A percentile compares a stretch with the other conserved stretches of the same genome.
Conservation (phyloP, 352 stramenopile genomes). For the Aphanomyces astaci region DNA sequence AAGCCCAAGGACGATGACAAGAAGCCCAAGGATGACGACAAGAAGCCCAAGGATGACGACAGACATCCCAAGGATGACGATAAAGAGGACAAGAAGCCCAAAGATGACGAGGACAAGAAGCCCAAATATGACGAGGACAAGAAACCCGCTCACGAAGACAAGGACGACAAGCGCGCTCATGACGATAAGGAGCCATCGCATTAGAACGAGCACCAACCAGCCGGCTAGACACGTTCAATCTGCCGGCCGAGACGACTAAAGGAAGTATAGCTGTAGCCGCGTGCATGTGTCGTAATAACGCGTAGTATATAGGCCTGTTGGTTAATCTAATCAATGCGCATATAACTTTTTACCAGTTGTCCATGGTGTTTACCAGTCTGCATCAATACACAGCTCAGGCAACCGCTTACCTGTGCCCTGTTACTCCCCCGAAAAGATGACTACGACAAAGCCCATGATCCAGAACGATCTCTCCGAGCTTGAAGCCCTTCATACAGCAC, state of each 20-base stretch:
- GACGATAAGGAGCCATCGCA: not conserved
- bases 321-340: too few species aligned
- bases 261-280: not conserved
- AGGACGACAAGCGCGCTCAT: not conserved
- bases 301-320: too few species aligned
- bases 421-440: too few species aligned
- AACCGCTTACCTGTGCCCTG: too few species aligned
- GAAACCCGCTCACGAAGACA: not conserved
- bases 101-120: not conserved
- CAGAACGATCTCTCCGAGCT: too few species aligned
- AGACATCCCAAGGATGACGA: not conserved
- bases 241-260: too few species aligned
- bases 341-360: too few species aligned
- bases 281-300: not conserved
- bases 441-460: too few species aligned
- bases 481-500: too few species aligned
- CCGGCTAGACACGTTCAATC: not conserved
- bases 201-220: not conserved
- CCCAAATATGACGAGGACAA: not conserved
- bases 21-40: not conserved
- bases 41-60: not conserved
- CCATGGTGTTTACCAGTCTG: too few species aligned
- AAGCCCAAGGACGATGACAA: not conserved
- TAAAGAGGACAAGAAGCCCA: not conserved
- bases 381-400: too few species aligned